Conservation (phyloP, 2,329 filamentous ascomycete species). For the Trichoderma oligosporum region DNA sequence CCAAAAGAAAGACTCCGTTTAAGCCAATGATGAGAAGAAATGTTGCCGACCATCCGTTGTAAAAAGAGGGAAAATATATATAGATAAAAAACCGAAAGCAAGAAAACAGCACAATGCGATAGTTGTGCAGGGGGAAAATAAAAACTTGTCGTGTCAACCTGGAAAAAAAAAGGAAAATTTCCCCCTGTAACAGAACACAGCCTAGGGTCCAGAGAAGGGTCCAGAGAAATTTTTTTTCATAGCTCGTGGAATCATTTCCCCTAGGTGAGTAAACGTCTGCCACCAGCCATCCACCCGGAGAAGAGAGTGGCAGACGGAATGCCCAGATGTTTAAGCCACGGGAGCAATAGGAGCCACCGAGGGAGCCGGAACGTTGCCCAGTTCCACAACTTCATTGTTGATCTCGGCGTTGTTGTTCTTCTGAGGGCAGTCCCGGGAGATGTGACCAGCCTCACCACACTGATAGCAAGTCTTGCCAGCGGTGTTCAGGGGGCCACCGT, state of each 20-base stretch:
- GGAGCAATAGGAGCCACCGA: constrained; percentile 46
- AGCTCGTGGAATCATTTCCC: not conserved
- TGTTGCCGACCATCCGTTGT: constrained; percentile 30
- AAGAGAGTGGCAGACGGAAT: constrained; percentile 17
- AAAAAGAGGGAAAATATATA: constrained; percentile 26
- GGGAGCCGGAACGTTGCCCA: constrained; percentile 40
- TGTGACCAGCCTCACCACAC: constrained; percentile 92
- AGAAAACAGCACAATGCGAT: constrained; percentile 25
- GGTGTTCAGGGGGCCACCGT: constrained; percentile 91
- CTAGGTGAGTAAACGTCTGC: constrained; percentile 16
- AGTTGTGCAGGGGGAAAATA: not conserved
- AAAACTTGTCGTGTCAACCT: constrained; percentile 12
- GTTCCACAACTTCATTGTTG: constrained; percentile 42
- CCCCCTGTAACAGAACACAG: constrained; percentile 1
- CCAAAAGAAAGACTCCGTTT: constrained; percentile 31
- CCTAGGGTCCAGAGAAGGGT: not conserved
- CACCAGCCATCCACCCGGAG: not conserved
- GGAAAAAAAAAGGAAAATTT: constrained; percentile 8
- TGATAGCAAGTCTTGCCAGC: constrained; percentile 98
- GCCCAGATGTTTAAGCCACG: constrained; percentile 33
- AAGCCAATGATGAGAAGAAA: constrained; percentile 27
- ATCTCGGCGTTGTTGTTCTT: constrained; percentile 56
- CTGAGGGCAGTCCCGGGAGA: constrained; percentile 89
- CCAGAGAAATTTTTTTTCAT: not conserved
- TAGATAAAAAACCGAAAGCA: constrained; percentile 25